A percentile compares a stretch with the other conserved stretches of the same genome.
phyloP scores from a whole-genome alignment of 2,329 filamentous ascomycete species.

The Gnomoniopsis sp. region DNA sequence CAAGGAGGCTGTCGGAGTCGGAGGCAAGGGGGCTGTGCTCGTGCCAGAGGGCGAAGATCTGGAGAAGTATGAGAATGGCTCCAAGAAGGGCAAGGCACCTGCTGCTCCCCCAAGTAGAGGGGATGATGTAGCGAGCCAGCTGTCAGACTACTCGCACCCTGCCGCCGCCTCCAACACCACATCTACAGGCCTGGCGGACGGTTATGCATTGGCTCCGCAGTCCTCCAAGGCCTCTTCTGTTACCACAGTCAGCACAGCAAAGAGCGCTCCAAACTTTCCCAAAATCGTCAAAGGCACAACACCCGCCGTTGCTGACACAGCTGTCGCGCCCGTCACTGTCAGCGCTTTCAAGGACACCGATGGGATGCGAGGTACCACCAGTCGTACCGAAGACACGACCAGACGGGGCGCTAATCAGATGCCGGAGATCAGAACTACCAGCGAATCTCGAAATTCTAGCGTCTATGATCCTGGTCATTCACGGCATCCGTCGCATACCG shows the following conservation, averaged over 20 bases:
- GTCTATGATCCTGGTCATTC: constrained; percentile 34
- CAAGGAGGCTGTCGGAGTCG: constrained; percentile 74
- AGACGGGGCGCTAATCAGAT: constrained; percentile 30
- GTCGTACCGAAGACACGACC: constrained; percentile 42
- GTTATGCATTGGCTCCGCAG: constrained; percentile 36
- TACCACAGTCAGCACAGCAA: constrained; percentile 42
- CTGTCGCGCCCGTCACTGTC: constrained; percentile 46
- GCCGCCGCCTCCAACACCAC: constrained; percentile 21
- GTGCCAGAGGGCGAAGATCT: constrained; percentile 36
- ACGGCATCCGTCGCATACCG: constrained; percentile 26
- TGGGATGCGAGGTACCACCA: constrained; percentile 35
- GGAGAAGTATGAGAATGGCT: constrained; percentile 24
- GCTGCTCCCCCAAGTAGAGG: constrained; percentile 24
- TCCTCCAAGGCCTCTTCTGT: constrained; percentile 48
- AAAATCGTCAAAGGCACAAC: constrained; percentile 41
- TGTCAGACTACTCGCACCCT: constrained; percentile 19
- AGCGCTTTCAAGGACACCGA: constrained; percentile 48
- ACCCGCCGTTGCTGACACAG: constrained; percentile 40
- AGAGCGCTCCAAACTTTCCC: constrained; percentile 37
- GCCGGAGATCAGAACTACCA: constrained; percentile 25
- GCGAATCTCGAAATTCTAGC: constrained; percentile 32
- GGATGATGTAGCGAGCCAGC: constrained; percentile 19
- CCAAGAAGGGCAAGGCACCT: constrained; percentile 22
- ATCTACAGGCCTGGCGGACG: constrained; percentile 27
- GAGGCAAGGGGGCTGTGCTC: constrained; percentile 39